Base-by-base conservation (phyloP, 139 green algal species). In the Pycnococcus provasolii region DNA sequence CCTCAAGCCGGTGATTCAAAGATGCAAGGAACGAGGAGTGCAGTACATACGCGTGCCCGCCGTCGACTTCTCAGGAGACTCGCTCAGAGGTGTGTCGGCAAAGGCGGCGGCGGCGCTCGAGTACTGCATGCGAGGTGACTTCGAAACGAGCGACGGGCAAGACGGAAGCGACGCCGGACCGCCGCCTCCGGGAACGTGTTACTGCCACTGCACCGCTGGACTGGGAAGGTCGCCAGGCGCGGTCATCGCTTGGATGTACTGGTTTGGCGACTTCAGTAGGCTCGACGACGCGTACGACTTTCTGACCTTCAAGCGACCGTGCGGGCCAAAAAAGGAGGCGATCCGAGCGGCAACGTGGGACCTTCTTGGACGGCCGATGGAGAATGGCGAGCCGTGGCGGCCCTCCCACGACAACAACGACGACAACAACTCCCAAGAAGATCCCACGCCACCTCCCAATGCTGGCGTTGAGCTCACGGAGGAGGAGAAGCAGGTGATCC, bases 131-230 rank as follows among this genome's bases (percentile, higher is more conserved):
- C 50, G 72, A 8, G 41, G 67, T 68, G 39, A 68, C n/a, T 37
- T 60, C 15, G 53, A 64, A 9, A 26, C 26, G 26, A 26, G 26
- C 26, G 26, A 26, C 26, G 26, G 26, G 26, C 26, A 26, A 26
- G 26, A 26, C 26, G 26, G 26, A 26, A 26, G 26, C 26, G 26
- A 26, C 26, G 26, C 26, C 26, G 26, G 26, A 26, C 26, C 26
- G 26, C 26, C 26, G 26, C 26, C 26, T 26, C 26, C 26, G 26
- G 26, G 26, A 26, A 26, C 26, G 26, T 26, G 26, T 26, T 80
- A 80, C 45, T 58, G 73, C 40, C 77, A 83, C 66, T 83, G 77
- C 66, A 83, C 77, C 11, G 77, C 77, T 15, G 77, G 77, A 3
- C 62, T 82, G 45, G 76, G 76, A 13, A 57, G 76, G 6, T 67